Conservation (phyloP, 2,329 filamentous ascomycete species). For the Teratosphaeria gauchensis region DNA sequence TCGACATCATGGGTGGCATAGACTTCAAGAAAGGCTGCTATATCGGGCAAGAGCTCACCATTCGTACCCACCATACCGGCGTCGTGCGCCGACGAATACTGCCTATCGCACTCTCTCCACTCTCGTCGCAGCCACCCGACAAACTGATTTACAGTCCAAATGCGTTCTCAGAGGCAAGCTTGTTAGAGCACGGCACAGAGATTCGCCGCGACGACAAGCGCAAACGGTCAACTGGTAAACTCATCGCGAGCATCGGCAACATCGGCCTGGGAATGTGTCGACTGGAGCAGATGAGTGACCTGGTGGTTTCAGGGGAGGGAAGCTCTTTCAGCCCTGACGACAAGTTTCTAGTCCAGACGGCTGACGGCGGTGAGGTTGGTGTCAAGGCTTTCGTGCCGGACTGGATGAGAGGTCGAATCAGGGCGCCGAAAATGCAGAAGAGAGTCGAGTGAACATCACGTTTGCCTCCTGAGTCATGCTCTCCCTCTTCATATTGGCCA, state of each 20-base stretch:
- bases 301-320: conserved; percentile 59
- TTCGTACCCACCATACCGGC: conserved; percentile 87
- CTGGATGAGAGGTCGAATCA: conserved; percentile 51
- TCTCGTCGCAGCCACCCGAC: conserved; percentile 30
- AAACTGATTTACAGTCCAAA: conserved; percentile 38
- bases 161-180: conserved; percentile 3
- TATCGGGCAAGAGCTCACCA: conserved; percentile 91
- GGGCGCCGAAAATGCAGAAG: conserved; percentile 29
- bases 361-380: conserved; percentile 21
- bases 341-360: conserved; percentile 32
- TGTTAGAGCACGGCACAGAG: conserved; percentile 29
- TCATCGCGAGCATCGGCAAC: conserved; percentile 70
- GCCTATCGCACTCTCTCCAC: conserved; percentile 63
- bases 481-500: background rate
- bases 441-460: conserved; percentile 17
- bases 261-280: conserved; percentile 79
- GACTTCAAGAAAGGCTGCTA: conserved; percentile 97
- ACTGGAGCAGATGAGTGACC: conserved; percentile 80
- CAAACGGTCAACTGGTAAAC: conserved; percentile 67
- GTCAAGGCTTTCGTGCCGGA: conserved; percentile 62
- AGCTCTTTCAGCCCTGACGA: conserved; percentile 50
- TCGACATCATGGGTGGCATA: conserved; percentile 76
- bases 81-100: conserved; percentile 86
- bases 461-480: background rate
- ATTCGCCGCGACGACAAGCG: conserved; percentile 45